Conservation (phyloP, 2,329 filamentous ascomycete genomes). For the Verticillium albo-atrum region DNA sequence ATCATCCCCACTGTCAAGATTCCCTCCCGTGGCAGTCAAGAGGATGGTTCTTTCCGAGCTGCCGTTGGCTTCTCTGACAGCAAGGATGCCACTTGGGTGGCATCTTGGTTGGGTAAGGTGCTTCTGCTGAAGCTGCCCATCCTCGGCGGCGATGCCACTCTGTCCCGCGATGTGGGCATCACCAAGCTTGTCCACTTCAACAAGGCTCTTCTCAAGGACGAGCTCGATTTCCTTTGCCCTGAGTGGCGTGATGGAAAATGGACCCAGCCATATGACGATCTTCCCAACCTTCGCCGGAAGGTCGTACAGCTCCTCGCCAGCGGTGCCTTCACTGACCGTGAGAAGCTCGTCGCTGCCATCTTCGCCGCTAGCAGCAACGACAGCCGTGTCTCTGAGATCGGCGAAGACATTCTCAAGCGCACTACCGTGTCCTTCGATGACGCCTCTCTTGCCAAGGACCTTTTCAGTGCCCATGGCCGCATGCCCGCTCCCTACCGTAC, state of each 20-base stretch:
- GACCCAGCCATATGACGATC: slow-evolving; percentile 24
- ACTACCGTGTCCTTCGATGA: slow-evolving; percentile 72
- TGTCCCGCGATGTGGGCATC: slow-evolving; percentile 11
- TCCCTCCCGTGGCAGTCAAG: slow-evolving; percentile 71
- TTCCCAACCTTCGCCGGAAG: slow-evolving; percentile 47
- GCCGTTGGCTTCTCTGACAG: slow-evolving; percentile 61
- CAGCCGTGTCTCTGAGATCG: slow-evolving; percentile 75
- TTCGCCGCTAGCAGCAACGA: slow-evolving; percentile 82
- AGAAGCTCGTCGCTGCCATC: slow-evolving; percentile 79
- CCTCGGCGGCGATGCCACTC: slow-evolving; percentile 26
- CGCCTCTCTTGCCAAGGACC: slow-evolving; percentile 50
- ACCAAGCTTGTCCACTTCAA: slow-evolving; percentile 13
- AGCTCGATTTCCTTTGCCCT: slow-evolving; percentile 65
- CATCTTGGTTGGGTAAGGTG: slow-evolving; percentile 71
- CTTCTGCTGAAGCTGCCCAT: slow-evolving; percentile 51
- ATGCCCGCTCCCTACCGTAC: slow-evolving; percentile 70
- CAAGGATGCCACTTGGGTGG: slow-evolving; percentile 69
- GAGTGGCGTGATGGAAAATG: slow-evolving; percentile 39
- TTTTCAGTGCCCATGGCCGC: slow-evolving; percentile 73
- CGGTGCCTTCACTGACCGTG: slow-evolving; percentile 76
- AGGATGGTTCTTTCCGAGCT: slow-evolving; percentile 66
- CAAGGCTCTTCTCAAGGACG: slow-evolving; percentile 58
- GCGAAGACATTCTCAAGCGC: slow-evolving; percentile 84
- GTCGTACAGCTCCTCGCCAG: slow-evolving; percentile 72
- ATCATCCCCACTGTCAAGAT: slow-evolving; percentile 67